Evolutionary conservation across 345 rosid genomes (phyloP).

Genomic region (Populus nigra): DNA sequence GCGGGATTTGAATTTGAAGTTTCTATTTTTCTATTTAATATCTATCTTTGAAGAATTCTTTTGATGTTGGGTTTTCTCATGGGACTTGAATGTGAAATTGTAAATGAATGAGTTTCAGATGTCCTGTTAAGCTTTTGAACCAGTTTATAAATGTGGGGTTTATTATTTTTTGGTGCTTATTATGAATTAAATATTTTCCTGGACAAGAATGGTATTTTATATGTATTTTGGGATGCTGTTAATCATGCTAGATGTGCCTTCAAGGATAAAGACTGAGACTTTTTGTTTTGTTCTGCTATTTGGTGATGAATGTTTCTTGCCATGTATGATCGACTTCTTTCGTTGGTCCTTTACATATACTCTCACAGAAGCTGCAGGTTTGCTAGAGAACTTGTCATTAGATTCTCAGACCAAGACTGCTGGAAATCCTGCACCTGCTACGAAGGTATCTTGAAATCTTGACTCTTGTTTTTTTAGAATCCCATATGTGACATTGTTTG

Average conservation of each 20-base stretch:
- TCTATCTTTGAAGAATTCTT: no score
- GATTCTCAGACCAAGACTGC: slow-evolving; percentile 41
- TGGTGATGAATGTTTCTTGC: not conserved
- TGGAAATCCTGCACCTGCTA: slow-evolving; percentile 32
- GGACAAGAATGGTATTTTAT: not conserved
- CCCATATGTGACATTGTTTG: not conserved
- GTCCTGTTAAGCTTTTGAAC: not conserved
- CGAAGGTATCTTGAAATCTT: slow-evolving; percentile 37
- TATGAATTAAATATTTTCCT: not conserved
- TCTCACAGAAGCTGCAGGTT: slow-evolving; percentile 54
- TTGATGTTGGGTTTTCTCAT: no score
- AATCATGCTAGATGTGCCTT: not conserved
- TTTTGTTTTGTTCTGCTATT: not conserved
- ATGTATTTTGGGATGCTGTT: not conserved
- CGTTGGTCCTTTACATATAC: slow-evolving; percentile 32
- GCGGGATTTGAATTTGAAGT: no score
- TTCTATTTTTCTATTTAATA: no score
- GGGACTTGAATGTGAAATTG: no score
- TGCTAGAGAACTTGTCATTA: slow-evolving; percentile 55
- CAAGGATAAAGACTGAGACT: not conserved
- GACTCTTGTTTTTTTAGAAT: not conserved
- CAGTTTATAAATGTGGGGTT: no score
- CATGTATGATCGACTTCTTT: not conserved
- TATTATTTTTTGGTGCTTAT: no score
- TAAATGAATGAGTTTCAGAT: not conserved